phyloP scores from a whole-genome alignment of 176 grass and related monocot genomes.

The Triticum aestivum region DNA sequence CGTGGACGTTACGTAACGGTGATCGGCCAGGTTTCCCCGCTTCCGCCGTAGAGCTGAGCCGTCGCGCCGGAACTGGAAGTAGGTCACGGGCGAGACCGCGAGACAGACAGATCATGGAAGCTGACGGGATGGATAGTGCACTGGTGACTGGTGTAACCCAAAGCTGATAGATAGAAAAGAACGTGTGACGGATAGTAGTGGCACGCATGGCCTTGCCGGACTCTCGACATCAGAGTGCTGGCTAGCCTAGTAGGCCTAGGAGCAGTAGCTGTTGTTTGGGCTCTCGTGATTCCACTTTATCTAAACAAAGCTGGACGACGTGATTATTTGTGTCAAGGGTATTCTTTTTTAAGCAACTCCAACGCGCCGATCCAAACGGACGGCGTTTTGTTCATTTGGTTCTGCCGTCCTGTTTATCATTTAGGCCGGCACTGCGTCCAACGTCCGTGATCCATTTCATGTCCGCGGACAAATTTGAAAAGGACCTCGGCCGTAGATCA shows the following conservation, averaged over 20 bases:
- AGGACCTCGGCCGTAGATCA: no score
- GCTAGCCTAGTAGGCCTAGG: background rate
- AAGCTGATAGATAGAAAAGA: background rate
- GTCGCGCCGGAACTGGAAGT: background rate
- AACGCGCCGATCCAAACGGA: no score
- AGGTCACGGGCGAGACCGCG: background rate
- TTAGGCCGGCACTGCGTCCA: no score
- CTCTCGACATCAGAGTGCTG: background rate
- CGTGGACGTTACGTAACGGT: background rate
- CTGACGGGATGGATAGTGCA: background rate
- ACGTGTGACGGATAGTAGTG: background rate
- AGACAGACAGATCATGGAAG: background rate
- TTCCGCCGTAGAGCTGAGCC: background rate
- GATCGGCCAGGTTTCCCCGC: background rate
- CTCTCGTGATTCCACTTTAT: background rate
- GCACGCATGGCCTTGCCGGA: background rate
- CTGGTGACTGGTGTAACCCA: background rate
- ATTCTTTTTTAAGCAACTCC: background rate
- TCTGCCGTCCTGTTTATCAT: no score
- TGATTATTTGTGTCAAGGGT: background rate
- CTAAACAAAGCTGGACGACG: background rate
- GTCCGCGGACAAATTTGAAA: no score
- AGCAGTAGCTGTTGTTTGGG: background rate
- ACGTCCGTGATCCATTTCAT: no score
- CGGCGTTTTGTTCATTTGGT: no score